phyloP scores from a whole-genome alignment of 306 rosid species.

The Lablab purpureus region DNA sequence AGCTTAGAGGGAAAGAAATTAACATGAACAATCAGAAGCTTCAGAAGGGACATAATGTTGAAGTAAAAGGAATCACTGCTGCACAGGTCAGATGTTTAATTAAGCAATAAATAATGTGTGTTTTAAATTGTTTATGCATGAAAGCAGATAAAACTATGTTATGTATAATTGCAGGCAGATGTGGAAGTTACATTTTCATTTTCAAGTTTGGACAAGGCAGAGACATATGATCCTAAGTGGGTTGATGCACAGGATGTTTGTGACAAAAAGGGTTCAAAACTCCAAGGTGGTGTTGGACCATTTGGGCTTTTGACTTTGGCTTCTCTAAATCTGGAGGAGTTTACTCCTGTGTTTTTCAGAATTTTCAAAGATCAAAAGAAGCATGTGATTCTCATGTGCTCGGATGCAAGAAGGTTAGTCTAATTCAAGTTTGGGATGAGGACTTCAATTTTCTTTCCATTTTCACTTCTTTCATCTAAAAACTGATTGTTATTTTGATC shows the following conservation, averaged over 20 bases:
- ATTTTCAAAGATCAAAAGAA: conserved; percentile 65
- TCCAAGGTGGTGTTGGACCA: conserved; percentile 84
- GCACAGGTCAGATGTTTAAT: conserved; percentile 63
- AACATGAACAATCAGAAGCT: conserved; percentile 48
- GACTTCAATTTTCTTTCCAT: background rate
- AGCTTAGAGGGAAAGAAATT: conserved; percentile 57
- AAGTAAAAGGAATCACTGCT: conserved; percentile 70
- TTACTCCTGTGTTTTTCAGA: conserved; percentile 90
- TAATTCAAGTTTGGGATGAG: background rate
- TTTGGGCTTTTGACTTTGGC: conserved; percentile 90
- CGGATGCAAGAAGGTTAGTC: conserved; percentile 79
- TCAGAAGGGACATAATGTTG: conserved; percentile 49
- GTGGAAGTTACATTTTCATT: conserved; percentile 79
- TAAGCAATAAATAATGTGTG: background rate
- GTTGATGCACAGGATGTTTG: conserved; percentile 65
- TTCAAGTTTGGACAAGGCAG: conserved; percentile 74
- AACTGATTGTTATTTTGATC: background rate
- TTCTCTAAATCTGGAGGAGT: conserved; percentile 66
- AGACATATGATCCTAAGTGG: conserved; percentile 78
- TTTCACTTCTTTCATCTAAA: background rate
- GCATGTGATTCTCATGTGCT: conserved; percentile 78
- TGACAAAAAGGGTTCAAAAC: conserved; percentile 59
- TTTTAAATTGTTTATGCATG: background rate
- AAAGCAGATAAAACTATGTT: background rate
- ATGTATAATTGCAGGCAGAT: conserved; percentile 63